Base-by-base conservation (phyloP, 2,329 filamentous ascomycete species). In the Diaporthe citriasiana region DNA sequence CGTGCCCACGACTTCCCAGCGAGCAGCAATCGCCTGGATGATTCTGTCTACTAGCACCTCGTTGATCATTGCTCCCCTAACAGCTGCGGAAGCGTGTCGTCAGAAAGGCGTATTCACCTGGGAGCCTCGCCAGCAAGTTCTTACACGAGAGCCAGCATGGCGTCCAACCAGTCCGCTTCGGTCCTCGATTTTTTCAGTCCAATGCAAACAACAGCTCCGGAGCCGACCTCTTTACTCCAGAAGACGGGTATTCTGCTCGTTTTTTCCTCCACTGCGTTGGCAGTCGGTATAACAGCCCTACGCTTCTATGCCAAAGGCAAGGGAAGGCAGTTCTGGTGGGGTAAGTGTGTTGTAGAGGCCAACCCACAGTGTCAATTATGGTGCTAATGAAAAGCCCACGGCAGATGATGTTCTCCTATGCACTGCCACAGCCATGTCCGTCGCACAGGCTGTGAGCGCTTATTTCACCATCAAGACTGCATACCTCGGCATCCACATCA, bases 271-370 rank as follows among this genome's bases (percentile, higher is more conserved):
- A 60, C 57, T 30, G 57, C 57, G 17, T 22, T 60, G n/a, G 57
- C 57, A 42, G 57, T 45, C 7, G 38, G 25, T 4, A 45, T 45
- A 30, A 60, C 57, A 45, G 38, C 57, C 38, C 38, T 60, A 9
- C 57, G 57, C n/a, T 45, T 60, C 38, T 60, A 60, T 45, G 57
- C 38, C n/a, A 60, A 60, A 60, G 38, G 57, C n/a, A 60, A 60
- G 38, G 57, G n/a, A 45, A 30, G 38, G 38, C 57, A 45, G n/a
- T 60, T 45, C 15, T 60, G 57, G 57, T 60, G 57, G 57, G 57
- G 57, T 60, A n/a, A 30, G 57, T 30, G 5, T 40, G 15, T 22
- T 12, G 25, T 50, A 70, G 77, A 42, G n/a, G 8, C 15, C n/a
- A 40, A 30, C 13, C 38, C 25, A 17, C 27, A 45, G 33, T 9